Evolutionary conservation across 306 rosid species (phyloP), one percentile per base, ranked within the genome.

Genomic region (Cucurbita pepo): DNA sequence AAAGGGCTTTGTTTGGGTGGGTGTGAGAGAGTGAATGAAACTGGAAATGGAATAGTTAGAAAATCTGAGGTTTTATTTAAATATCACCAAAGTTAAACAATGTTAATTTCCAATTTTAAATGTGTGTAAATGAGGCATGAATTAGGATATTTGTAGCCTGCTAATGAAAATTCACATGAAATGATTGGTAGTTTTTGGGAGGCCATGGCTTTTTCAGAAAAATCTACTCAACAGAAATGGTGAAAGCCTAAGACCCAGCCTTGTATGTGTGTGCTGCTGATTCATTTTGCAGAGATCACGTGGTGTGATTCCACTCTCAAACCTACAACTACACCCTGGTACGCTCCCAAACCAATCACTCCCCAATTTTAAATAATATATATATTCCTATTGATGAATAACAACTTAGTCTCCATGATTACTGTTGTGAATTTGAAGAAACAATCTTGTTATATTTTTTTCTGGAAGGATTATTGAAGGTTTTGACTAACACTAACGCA

Each of bases 271-370:
- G 48, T n/a, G 69, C 48, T 62, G 48, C n/a, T 60, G 15, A 21
- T 56, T 58, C 13, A 8, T 3, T 60, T 61, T 65, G 10, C 72
- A 65, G 72, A 65, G 54, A 19, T 65, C 72, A 65, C 72, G 10
- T 65, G 72, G 55, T 65, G 38, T 44, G 72, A 65, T 65, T 65
- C 38, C 19, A 65, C 54, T 16, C 69, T 65, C 54, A 65, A 65
- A 65, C 54, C 54, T 65, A 65, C 53, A 44, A 1, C 69, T 36
- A 61, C 34, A 30, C 34, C 34, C 34, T 30, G 34, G 34, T 30
- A 30, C 34, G 34, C 34, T 30, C 34, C 34, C 34, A 30, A 30
- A 30, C 34, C 34, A 30, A 30, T 30, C 34, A 30, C 34, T 30
- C 34, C 34, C 34, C 34, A 30, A 30, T 30, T 30, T 30, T 30